Percentiles rank a stretch among this genome's conserved stretches.
phyloP scores from a whole-genome alignment of 768 basidiomycete species.

The Atractiella rhizophila region DNA sequence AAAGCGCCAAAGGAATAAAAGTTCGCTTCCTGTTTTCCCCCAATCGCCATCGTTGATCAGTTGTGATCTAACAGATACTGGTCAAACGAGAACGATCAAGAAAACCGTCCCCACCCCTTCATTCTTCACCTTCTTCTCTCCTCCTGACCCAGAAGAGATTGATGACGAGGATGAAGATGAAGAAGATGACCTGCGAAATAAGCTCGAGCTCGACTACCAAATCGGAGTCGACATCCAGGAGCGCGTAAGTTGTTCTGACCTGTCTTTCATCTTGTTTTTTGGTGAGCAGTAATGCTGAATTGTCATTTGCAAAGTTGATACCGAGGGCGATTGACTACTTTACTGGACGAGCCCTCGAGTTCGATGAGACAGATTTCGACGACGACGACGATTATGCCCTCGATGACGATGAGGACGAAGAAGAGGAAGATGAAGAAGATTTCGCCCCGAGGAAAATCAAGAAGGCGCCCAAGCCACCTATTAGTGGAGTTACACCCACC shows the following conservation, averaged over 20 bases:
- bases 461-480: conserved; percentile 15
- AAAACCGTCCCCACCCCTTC: conserved; percentile 78
- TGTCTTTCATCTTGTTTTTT: not conserved
- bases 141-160: conserved; percentile 45
- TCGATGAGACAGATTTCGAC: conserved; percentile 5
- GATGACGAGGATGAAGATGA: conserved; percentile 45
- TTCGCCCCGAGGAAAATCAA: conserved; percentile 25
- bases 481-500: conserved; percentile 14
- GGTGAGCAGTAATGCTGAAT: conserved; percentile 3
- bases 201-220: conserved; percentile 89
- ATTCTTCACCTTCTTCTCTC: conserved; percentile 96
- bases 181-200: conserved; percentile 59
- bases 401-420: conserved; percentile 31
- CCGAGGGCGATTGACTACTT: conserved; percentile 92
- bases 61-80: conserved; percentile 37
- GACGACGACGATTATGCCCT: not conserved
- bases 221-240: conserved; percentile 96
- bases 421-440: conserved; percentile 42
- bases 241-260: conserved; percentile 35
- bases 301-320: conserved; percentile 39
- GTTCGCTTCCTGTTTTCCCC: conserved; percentile 28
- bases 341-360: not conserved
- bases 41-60: conserved; percentile 19
- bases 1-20: conserved; percentile 98
- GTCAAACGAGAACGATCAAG: conserved; percentile 28